phyloP scores from a whole-genome alignment of 75 land plant genomes.

The Selaginella tamariscina region DNA sequence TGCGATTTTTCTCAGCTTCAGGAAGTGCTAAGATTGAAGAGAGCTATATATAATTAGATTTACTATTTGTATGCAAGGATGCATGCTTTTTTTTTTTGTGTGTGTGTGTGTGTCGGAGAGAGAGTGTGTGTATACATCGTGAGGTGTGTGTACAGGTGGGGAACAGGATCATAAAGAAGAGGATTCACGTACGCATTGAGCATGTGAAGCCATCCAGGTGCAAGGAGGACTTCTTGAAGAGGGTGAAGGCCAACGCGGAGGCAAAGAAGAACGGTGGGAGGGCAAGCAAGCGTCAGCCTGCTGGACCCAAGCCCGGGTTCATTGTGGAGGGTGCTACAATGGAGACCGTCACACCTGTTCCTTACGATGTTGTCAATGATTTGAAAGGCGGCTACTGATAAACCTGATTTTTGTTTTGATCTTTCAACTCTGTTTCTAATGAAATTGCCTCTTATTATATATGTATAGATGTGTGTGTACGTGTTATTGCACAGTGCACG shows the following conservation, averaged over 20 bases:
- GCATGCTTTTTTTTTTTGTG: too few relatives aligned
- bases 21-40: too few relatives aligned
- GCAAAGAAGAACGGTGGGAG: slow-evolving; percentile 39
- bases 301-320: slow-evolving; percentile 53
- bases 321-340: slow-evolving; percentile 42
- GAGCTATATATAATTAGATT: too few relatives aligned
- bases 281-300: slow-evolving; percentile 41
- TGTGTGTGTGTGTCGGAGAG: too few relatives aligned
- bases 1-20: too few relatives aligned
- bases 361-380: slow-evolving; percentile 54
- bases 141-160: slow-evolving; percentile 29
- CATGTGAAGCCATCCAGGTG: slow-evolving; percentile 66
- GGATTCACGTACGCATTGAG: slow-evolving; percentile 64
- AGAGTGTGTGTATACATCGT: neutral
- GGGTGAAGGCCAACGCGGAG: slow-evolving; percentile 33
- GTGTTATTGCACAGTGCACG: too few relatives aligned
- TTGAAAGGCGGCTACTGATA: slow-evolving; percentile 41
- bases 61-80: too few relatives aligned
- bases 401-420: too few relatives aligned
- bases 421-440: too few relatives aligned
- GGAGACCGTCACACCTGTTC: slow-evolving; percentile 53
- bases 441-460: too few relatives aligned
- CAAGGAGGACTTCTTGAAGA: slow-evolving; percentile 33
- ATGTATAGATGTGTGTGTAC: too few relatives aligned
- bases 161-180: slow-evolving; percentile 52